Conservation (phyloP, 768 basidiomycete genomes). For the Panaeolus cyanescens region DNA sequence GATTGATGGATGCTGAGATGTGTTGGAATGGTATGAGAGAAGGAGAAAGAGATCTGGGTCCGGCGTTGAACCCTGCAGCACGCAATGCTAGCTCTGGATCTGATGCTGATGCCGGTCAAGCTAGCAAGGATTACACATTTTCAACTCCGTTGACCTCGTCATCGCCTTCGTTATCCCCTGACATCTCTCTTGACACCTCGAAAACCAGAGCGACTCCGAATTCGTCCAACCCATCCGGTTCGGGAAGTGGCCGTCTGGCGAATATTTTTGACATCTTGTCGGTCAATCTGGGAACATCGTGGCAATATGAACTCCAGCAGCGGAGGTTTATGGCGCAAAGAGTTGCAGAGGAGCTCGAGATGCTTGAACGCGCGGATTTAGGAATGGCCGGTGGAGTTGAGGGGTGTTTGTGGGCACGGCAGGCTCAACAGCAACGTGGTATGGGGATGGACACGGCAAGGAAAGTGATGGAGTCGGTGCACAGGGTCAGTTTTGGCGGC, state of each 20-base stretch:
- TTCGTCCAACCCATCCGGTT: no score
- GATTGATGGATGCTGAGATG: slow-evolving; percentile 25
- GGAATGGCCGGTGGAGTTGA: neutral
- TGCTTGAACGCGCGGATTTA: slow-evolving; percentile 25
- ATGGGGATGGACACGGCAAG: neutral
- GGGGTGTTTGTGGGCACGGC: neutral
- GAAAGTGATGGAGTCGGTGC: neutral
- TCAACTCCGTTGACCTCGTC: neutral
- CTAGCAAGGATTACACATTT: neutral
- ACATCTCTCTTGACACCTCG: slow-evolving; percentile 2
- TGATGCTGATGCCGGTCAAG: neutral
- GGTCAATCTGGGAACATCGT: slow-evolving; percentile 68
- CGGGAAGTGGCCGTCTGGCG: slow-evolving; percentile 11
- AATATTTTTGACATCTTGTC: slow-evolving; percentile 78
- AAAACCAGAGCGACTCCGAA: neutral
- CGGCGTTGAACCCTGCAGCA: neutral
- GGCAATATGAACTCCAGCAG: slow-evolving; percentile 94
- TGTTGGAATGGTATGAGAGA: slow-evolving; percentile 7
- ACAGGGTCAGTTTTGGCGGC: no score
- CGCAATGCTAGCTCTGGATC: neutral
- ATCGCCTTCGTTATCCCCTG: slow-evolving; percentile 9
- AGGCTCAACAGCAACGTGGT: neutral
- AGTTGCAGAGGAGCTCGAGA: slow-evolving; percentile 54
- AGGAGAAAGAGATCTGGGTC: neutral
- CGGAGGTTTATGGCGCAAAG: slow-evolving; percentile 71